These are phyloP conservation scores for Cercospora zeae-maydis DNA, from an alignment of 2,329 filamentous ascomycete genomes.

Conservation along the genomic window DNA sequence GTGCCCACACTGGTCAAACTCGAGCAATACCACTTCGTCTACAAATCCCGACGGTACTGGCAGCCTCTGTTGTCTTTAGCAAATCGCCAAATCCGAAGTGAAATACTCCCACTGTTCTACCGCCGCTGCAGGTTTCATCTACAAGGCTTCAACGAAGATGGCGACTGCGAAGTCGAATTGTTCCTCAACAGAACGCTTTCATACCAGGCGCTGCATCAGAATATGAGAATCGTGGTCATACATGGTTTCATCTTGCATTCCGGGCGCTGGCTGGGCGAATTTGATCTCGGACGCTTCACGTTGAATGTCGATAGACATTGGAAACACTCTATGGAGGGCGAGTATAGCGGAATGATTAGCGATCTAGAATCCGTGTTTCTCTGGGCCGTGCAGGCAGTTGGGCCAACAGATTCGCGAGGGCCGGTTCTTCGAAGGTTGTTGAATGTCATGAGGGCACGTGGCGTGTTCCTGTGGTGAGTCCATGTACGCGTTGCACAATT, in stretches of 20 bases:
- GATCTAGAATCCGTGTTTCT: constrained; percentile 12
- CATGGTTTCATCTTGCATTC: constrained; percentile 14
- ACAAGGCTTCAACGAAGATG: constrained; percentile 17
- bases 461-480: constrained; percentile 13
- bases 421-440: constrained; percentile 7
- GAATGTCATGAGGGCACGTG: constrained; percentile 12
- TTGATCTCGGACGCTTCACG: constrained; percentile 11
- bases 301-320: constrained; percentile 16
- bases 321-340: constrained; percentile 18
- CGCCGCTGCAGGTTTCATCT: constrained; percentile 16
- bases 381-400: constrained; percentile 1
- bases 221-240: constrained; percentile 15
- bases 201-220: constrained; percentile 15
- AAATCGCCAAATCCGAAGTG: constrained; percentile 5
- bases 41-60: constrained; percentile 9
- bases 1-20: constrained; percentile 17
- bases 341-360: constrained; percentile 16
- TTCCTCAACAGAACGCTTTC: constrained; percentile 12
- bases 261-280: constrained; percentile 16
- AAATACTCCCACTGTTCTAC: constrained; percentile 14
- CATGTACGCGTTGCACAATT: not conserved
- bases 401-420: constrained; percentile 9
- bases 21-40: constrained; percentile 14
- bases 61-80: constrained; percentile 6
- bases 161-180: constrained; percentile 13